phyloP scores from a whole-genome alignment of 2,329 filamentous ascomycete species.

The Scedosporium minutisporum region DNA sequence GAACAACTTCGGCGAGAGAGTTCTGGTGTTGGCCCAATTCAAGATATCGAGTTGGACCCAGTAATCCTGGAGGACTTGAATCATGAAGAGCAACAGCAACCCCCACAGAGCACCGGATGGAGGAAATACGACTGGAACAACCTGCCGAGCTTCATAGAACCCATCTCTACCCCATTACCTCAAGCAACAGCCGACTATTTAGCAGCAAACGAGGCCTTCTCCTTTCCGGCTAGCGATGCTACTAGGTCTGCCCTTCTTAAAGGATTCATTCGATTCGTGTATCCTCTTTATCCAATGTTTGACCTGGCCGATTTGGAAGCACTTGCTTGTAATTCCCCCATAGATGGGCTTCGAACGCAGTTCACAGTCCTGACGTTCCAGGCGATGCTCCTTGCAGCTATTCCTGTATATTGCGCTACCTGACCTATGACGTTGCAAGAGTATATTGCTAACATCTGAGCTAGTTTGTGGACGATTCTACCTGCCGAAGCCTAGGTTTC shows the following conservation, averaged over 20 bases:
- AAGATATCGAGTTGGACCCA: not conserved
- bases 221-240: not conserved
- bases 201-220: constrained; percentile 3
- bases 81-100: not conserved
- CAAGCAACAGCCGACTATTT: not conserved
- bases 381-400: constrained; percentile 2
- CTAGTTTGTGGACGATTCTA: constrained; percentile 1
- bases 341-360: not conserved
- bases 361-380: constrained; percentile 3
- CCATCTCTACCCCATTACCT: not conserved
- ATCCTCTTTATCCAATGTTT: constrained; percentile 5
- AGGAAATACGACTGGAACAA: not conserved
- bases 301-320: not conserved
- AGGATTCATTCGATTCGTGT: constrained; percentile 1
- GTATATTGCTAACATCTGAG: not conserved
- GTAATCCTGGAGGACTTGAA: not conserved
- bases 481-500: not conserved
- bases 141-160: constrained; percentile 1
- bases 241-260: not conserved
- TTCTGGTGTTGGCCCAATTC: not conserved
- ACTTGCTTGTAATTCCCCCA: not conserved
- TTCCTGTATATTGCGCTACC: not conserved
- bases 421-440: not conserved
- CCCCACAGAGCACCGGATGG: not conserved
- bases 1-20: not conserved